Conservation (phyloP, 2,329 filamentous ascomycete genomes). For the Botryotinia globosa region DNA sequence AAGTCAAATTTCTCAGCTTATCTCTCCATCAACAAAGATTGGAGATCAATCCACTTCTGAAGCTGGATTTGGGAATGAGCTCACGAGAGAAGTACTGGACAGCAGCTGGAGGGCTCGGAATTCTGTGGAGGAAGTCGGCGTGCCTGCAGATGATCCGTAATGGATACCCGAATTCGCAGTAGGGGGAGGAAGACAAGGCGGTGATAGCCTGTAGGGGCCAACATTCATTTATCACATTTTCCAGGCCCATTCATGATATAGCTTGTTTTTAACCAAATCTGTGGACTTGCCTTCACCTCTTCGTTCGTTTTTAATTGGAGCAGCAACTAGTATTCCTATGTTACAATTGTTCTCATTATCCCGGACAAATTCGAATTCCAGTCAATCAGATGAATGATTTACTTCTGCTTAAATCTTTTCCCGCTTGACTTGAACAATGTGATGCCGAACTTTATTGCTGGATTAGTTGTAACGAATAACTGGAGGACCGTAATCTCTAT, state of each 20-base stretch:
- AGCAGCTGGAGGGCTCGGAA: accelerated
- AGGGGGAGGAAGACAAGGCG: not conserved
- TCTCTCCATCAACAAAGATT: too few relatives aligned
- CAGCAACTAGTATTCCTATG: too few relatives aligned
- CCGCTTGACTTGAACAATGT: too few relatives aligned
- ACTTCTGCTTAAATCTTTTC: too few relatives aligned
- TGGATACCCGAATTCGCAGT: not conserved
- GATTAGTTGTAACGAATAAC: accelerated
- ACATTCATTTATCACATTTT: not conserved
- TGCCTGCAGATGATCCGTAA: not conserved
- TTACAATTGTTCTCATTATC: too few relatives aligned
- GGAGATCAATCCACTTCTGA: not conserved
- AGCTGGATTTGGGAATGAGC: not conserved
- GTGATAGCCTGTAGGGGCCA: accelerated
- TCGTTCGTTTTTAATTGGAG: too few relatives aligned
- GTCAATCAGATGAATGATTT: too few relatives aligned
- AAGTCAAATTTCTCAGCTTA: too few relatives aligned
- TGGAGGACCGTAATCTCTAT: too few relatives aligned
- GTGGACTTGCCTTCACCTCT: not conserved
- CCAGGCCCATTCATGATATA: not conserved
- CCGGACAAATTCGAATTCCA: too few relatives aligned
- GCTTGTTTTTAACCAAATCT: not conserved
- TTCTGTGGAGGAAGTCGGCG: not conserved
- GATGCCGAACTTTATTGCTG: too few relatives aligned
- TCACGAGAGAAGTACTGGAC: not conserved